phyloP scores from a whole-genome alignment of 345 rosid genomes.

The Mercurialis annua region DNA sequence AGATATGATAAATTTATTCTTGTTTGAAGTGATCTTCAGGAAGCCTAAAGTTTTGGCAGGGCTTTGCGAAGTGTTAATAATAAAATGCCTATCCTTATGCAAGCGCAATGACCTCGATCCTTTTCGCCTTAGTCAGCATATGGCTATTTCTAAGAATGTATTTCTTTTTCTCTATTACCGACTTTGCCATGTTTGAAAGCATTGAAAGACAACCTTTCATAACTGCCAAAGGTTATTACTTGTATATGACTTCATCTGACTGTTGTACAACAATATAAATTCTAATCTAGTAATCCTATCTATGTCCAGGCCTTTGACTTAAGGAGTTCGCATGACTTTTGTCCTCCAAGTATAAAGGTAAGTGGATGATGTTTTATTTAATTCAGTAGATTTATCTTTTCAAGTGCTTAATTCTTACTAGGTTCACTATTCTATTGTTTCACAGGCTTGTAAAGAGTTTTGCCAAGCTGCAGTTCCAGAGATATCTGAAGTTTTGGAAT shows the following conservation, averaged over 20 bases:
- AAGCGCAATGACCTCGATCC: neutral
- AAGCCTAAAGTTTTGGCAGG: neutral
- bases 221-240: slow-evolving; percentile 28
- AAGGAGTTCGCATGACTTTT: slow-evolving; percentile 57
- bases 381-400: slow-evolving; percentile 8
- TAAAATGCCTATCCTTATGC: neutral
- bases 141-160: slow-evolving; percentile 8
- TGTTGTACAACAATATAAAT: slow-evolving; percentile 1
- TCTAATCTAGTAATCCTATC: slow-evolving; percentile 21
- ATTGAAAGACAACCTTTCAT: slow-evolving; percentile 29
- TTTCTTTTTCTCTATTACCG: neutral
- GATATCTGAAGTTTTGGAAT: slow-evolving; percentile 47
- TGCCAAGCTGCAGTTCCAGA: slow-evolving; percentile 52
- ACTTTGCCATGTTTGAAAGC: neutral
- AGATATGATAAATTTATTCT: neutral
- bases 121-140: neutral
- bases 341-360: slow-evolving; percentile 51
- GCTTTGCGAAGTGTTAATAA: neutral
- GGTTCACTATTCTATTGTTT: slow-evolving; percentile 26
- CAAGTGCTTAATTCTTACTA: slow-evolving; percentile 19
- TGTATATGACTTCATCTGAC: slow-evolving; percentile 10
- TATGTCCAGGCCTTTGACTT: slow-evolving; percentile 74
- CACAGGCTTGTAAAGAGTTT: slow-evolving; percentile 52
- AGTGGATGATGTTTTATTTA: slow-evolving; percentile 14
- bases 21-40: neutral